Base-by-base conservation (phyloP, 208 protist genomes). In the Leishmania turanica region DNA sequence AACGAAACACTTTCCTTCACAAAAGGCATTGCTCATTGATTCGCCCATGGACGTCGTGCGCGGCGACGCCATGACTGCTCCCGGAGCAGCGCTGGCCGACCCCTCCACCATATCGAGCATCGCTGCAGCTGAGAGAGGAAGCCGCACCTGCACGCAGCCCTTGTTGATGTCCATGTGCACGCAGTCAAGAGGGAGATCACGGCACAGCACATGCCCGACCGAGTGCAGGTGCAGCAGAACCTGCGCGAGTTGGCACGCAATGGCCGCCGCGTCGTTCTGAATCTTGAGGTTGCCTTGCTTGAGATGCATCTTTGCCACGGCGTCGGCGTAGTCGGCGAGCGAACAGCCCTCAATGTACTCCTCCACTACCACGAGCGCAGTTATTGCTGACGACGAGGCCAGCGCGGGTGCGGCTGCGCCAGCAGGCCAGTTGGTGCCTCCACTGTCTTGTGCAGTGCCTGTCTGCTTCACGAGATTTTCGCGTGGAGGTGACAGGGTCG, bases 291-390 rank as follows among this genome's bases (percentile, higher is more conserved):
- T 68, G 42, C 19, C 53, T 15, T 56, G 73, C 24, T 37, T 8
- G 0, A 86, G 72, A 0, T 62, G 64, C 31, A 49, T 34, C n/a
- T 53, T n/a, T 1, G 75, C 45, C 3, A 86, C 73, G 3, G 78
- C 82, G 17, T 78, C 74, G 40, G 68, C 78, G 66, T 86, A 86
- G 37, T 86, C 78, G 31, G 78, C 77, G 21, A 86, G 74, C 27
- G 82, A 79, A 34, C 78, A 86, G 34, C 82, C 82, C n/a, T 79
- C 73, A 2, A 79, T 21, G 34, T 80, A 82, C 53, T 86, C 82
- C 24, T 86, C 82, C 0, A 86, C 58, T 2, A 86, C 27, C 3
- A 86, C 78, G 0, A 86, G 78, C 2, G 82, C 82, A 0, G 72
- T 75, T 19, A 37, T 47, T 8, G 66, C 3, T 4, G 31, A 1